Base-by-base conservation (phyloP, 257 asterid genomes). In the Scutellaria barbata region DNA sequence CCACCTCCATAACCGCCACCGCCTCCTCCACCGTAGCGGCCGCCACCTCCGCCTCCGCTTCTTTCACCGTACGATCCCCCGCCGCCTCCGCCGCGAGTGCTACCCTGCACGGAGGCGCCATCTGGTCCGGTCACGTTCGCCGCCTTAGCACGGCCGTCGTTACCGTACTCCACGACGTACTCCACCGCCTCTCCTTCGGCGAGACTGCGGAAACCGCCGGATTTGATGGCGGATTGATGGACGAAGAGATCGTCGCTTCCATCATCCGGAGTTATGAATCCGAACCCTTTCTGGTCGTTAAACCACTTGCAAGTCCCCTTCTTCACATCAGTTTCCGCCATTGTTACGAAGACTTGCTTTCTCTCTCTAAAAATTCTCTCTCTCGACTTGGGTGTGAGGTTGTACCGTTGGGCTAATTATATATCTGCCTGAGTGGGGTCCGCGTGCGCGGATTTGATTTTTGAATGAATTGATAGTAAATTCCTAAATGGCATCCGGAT, bases 221-320 rank as follows among this genome's bases (percentile, higher is more conserved):
- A 69, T 77, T 87, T 87, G 84, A 92, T 87, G 10, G 90, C 88
- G 0, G 96, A 85, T 25, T 88, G 96, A 9, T 92, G 98, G 0
- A 92, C 98, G 50, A 92, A 92, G 10, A 89, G 90, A 81, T 92
- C 98, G 6, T 90, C 96, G 73, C 79, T 74, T 2, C 96, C 98
- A 41, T 88, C 96, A 0, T 83, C 87, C 5, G 98, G 98, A 9
- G 96, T 90, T 62, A 92, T 90, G 76, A 92, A 92, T 0, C 98
- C 98, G 37, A 82, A 92, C 0, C 98, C 98, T 46, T 90, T 92
- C 22, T 87, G 92, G 52, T 85, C 96, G 70, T 79, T 85, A 73
- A 92, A 92, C 98, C 98, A 92, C 72, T 92, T 92, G 3, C 90
- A 96, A 0, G 74, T 68, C 0, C 98, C 98, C 84, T 64, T 85